Evolutionary conservation across 805 yeast species (phyloP).

Genomic region (Huiozyma naganishii): DNA sequence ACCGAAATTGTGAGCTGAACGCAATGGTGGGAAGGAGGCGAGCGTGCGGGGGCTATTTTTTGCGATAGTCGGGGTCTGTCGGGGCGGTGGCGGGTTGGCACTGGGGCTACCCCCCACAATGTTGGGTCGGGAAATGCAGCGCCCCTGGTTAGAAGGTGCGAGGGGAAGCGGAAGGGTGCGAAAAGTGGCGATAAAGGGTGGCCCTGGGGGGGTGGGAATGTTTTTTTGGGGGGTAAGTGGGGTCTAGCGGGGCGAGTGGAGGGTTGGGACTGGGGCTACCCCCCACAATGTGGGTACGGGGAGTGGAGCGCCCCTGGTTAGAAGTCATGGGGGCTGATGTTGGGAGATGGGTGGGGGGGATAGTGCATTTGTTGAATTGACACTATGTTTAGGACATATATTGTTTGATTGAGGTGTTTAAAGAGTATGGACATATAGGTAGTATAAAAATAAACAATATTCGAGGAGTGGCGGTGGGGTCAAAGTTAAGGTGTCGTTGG

Average conservation of each 20-base stretch:
- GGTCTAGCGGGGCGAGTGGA: background rate
- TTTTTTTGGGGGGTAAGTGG: background rate
- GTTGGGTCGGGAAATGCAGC: slow-evolving; percentile 56
- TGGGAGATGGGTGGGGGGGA: background rate
- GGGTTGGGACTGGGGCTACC: background rate
- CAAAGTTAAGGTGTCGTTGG: background rate
- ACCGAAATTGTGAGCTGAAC: too few relatives aligned
- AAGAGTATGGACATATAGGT: background rate
- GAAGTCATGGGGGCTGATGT: too few relatives aligned
- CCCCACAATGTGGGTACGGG: background rate
- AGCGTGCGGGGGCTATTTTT: background rate
- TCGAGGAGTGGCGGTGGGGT: background rate
- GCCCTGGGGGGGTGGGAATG: background rate
- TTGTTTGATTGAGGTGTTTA: background rate
- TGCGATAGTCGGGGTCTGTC: background rate
- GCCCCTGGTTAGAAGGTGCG: too few relatives aligned
- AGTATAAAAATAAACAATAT: background rate
- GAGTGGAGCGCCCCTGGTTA: background rate
- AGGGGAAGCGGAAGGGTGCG: too few relatives aligned
- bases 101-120: slow-evolving; percentile 6
- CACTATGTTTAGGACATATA: too few relatives aligned
- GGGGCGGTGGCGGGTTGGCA: background rate
- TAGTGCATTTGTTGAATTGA: too few relatives aligned
- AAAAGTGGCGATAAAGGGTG: too few relatives aligned
- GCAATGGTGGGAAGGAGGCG: too few relatives aligned